Conservation (phyloP, 2,329 filamentous ascomycete species). For the Aspergillus versicolor region DNA sequence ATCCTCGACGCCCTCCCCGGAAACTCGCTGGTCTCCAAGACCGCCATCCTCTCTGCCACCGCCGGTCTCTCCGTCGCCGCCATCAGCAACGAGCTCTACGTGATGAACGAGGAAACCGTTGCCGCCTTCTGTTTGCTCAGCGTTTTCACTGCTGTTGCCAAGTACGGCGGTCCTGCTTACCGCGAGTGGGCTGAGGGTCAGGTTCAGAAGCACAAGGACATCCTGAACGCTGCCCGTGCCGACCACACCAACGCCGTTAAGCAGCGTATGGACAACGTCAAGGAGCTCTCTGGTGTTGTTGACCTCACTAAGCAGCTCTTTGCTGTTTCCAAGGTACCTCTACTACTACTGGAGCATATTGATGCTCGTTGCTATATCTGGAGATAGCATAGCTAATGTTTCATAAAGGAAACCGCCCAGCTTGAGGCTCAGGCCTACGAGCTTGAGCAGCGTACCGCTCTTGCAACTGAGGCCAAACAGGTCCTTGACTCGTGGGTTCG, state of each 20-base stretch:
- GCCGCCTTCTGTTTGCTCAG: conserved; percentile 88
- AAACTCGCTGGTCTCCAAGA: conserved; percentile 90
- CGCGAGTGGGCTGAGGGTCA: conserved; percentile 87
- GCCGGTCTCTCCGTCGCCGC: conserved; percentile 90
- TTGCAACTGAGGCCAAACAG: conserved; percentile 88
- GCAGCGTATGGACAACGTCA: conserved; percentile 87
- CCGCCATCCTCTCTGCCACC: conserved; percentile 89
- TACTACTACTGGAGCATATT: not conserved
- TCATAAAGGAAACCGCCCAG: conserved; percentile 80
- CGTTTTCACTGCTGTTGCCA: conserved; percentile 89
- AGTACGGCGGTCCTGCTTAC: conserved; percentile 91
- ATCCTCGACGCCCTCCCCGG: conserved; percentile 92
- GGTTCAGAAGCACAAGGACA: conserved; percentile 88
- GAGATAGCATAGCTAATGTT: conserved; percentile 8
- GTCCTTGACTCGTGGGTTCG: conserved; percentile 98
- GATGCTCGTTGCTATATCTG: not conserved
- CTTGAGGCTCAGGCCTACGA: conserved; percentile 96
- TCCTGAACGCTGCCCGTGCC: conserved; percentile 88
- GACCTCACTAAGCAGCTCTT: conserved; percentile 97
- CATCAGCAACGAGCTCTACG: conserved; percentile 99
- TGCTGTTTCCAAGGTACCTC: conserved; percentile 87
- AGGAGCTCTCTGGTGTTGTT: conserved; percentile 91
- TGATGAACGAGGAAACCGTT: conserved; percentile 98
- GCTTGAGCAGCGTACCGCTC: conserved; percentile 92
- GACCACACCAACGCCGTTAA: conserved; percentile 96